These are phyloP conservation scores for Phytophthora chlamydospora DNA, from an alignment of 352 stramenopile genomes.

Conservation along the genomic window DNA sequence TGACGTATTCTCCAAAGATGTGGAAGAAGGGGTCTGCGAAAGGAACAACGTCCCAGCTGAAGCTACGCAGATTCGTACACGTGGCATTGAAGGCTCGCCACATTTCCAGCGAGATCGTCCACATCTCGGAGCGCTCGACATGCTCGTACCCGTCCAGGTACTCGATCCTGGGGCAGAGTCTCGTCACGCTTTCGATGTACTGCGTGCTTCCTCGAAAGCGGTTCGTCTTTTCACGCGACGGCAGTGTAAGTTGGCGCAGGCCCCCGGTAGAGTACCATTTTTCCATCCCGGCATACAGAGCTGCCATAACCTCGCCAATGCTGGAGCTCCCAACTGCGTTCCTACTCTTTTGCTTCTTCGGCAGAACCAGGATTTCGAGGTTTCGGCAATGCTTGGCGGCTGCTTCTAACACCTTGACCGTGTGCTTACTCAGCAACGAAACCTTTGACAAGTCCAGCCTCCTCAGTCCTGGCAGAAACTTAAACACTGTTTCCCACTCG, in stretches of 20 bases:
- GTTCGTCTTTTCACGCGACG: not conserved
- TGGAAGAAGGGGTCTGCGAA: slow-evolving; percentile 9
- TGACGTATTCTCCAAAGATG: slow-evolving; percentile 8
- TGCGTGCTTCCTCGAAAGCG: not conserved
- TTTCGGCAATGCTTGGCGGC: slow-evolving; percentile 21
- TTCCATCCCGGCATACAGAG: slow-evolving; percentile 27
- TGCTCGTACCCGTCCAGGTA: slow-evolving; percentile 1
- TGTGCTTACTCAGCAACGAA: slow-evolving; percentile 20
- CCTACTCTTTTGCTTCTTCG: slow-evolving; percentile 11
- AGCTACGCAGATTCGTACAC: not conserved
- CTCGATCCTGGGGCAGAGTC: slow-evolving; percentile 6
- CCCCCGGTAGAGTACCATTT: slow-evolving; percentile 16
- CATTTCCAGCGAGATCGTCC: slow-evolving; percentile 3
- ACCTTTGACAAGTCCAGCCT: slow-evolving; percentile 28
- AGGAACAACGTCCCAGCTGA: slow-evolving; percentile 7
- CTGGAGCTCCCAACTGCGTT: not conserved
- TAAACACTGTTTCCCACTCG: slow-evolving; percentile 20
- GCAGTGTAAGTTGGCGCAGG: not conserved
- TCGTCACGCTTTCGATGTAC: slow-evolving; percentile 1
- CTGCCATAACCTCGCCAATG: slow-evolving; percentile 12
- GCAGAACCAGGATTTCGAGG: slow-evolving; percentile 33
- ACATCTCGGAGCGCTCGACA: not conserved
- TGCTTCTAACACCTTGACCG: slow-evolving; percentile 19
- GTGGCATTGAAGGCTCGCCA: slow-evolving; percentile 10
- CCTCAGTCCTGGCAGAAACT: slow-evolving; percentile 5